These are phyloP conservation scores for Rhypophila decipiens DNA, from an alignment of 495 filamentous ascomycete species.

Conservation along the genomic window DNA sequence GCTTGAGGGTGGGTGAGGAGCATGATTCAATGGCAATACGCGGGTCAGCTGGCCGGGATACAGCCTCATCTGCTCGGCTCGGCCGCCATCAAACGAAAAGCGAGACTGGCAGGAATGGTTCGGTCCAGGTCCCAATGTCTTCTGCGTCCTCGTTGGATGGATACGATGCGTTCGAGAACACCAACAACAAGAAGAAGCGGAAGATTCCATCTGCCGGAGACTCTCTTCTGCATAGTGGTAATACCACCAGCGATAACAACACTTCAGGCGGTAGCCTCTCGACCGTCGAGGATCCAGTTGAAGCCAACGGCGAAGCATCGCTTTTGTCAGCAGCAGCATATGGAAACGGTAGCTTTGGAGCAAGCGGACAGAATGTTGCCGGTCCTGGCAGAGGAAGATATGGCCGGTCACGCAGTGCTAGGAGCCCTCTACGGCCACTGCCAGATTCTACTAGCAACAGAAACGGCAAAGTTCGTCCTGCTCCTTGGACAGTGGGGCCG, in stretches of 20 bases:
- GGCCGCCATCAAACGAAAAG: conserved; percentile 19
- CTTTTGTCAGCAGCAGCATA: conserved; percentile 25
- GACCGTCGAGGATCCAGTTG: conserved; percentile 17
- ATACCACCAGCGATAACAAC: conserved; percentile 42
- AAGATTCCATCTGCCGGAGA: conserved; percentile 90
- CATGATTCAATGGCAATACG: conserved; percentile 12
- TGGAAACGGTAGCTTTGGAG: conserved; percentile 23
- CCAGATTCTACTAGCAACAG: conserved; percentile 47
- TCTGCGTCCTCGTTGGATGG: conserved; percentile 64
- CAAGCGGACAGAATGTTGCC: conserved; percentile 61
- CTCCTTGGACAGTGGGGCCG: conserved; percentile 32
- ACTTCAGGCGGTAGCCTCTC: conserved; percentile 15
- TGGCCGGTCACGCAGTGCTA: conserved; percentile 56
- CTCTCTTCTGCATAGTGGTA: conserved; percentile 44
- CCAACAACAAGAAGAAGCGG: conserved; percentile 98
- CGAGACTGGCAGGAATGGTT: conserved; percentile 32
- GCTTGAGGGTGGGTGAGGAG: conserved; percentile 30
- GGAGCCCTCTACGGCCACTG: conserved; percentile 57
- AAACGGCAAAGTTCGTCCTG: conserved; percentile 34
- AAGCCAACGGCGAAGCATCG: conserved; percentile 22
- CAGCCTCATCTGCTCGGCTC: conserved; percentile 19
- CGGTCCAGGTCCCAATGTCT: conserved; percentile 37
- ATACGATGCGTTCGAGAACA: conserved; percentile 97
- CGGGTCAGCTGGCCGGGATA: conserved; percentile 16
- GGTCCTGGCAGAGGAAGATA: conserved; percentile 76